A percentile compares a stretch with the other conserved stretches of the same genome.
These are phyloP conservation scores for Cicer judaicum DNA, from an alignment of 306 rosid species.

Conservation along the genomic window DNA sequence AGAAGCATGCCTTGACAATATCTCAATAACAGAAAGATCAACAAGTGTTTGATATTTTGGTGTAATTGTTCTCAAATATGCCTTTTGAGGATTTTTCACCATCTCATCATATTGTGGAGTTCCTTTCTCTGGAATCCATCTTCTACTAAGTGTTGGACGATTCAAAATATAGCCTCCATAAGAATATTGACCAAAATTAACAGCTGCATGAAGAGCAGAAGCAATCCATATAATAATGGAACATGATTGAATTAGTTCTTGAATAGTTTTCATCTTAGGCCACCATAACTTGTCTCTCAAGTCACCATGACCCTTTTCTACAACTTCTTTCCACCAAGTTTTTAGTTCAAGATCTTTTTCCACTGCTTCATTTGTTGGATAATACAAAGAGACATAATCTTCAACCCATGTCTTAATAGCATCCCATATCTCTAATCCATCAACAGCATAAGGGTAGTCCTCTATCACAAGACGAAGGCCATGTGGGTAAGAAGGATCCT, in stretches of 20 bases:
- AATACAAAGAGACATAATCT: constrained; percentile 60
- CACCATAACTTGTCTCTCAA: constrained; percentile 24
- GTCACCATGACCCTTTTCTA: constrained; percentile 67
- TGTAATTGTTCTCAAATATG: constrained; percentile 29
- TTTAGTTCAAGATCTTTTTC: constrained; percentile 62
- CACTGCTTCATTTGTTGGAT: constrained; percentile 50
- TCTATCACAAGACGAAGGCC: constrained; percentile 64
- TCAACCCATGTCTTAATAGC: constrained; percentile 70
- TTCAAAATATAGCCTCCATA: constrained; percentile 14
- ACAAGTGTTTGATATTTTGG: constrained; percentile 7
- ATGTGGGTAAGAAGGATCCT: constrained; percentile 56
- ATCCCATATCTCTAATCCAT: constrained; percentile 72
- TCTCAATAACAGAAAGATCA: constrained; percentile 18
- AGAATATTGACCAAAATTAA: constrained; percentile 30
- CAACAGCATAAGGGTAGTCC: constrained; percentile 70
- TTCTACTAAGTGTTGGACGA: constrained; percentile 15
- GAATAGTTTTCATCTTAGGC: constrained; percentile 29
- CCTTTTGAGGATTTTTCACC: constrained; percentile 14
- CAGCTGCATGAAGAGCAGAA: constrained; percentile 21
- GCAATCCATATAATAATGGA: constrained; percentile 22
- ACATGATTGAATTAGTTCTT: constrained; percentile 9
- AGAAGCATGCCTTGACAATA: constrained; percentile 27
- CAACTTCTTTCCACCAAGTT: constrained; percentile 76
- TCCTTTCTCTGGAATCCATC: constrained; percentile 14
- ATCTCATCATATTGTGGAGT: constrained; percentile 1